These are phyloP conservation scores for Penicillium fimorum DNA, from an alignment of 495 filamentous ascomycete genomes.

Conservation along the genomic window DNA sequence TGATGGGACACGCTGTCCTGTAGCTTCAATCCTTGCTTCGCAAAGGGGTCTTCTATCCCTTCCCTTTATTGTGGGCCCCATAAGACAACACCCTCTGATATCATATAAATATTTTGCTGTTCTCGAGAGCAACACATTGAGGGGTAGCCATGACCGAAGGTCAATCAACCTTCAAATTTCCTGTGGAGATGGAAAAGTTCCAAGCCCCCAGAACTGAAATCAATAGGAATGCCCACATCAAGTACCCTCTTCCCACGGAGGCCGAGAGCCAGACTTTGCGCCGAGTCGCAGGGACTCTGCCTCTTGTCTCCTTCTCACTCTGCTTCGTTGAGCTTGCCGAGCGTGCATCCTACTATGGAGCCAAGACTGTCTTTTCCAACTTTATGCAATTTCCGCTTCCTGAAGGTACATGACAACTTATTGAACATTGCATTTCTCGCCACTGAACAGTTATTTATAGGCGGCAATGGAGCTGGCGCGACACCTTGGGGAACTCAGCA, in stretches of 20 bases:
- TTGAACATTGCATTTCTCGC: background rate
- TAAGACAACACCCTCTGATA: no score
- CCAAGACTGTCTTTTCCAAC: conserved; percentile 57
- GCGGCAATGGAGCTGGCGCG: conserved; percentile 62
- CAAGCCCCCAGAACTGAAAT: background rate
- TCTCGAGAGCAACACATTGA: no score
- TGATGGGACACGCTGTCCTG: no score
- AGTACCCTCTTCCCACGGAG: conserved; percentile 53
- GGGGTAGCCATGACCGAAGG: background rate
- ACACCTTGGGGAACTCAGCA: conserved; percentile 52
- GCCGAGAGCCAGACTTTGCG: conserved; percentile 56
- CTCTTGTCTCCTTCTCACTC: conserved; percentile 48
- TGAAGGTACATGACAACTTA: conserved; percentile 21
- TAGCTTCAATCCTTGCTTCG: no score
- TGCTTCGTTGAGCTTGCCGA: conserved; percentile 61
- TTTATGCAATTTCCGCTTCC: conserved; percentile 56
- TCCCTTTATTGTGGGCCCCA: no score
- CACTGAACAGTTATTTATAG: conserved; percentile 13
- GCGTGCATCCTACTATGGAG: conserved; percentile 58
- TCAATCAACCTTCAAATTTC: no score
- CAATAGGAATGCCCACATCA: background rate
- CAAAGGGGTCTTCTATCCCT: no score
- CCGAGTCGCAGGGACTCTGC: conserved; percentile 54
- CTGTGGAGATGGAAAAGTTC: background rate
- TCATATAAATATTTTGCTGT: no score